phyloP scores from a whole-genome alignment of 2,329 filamentous ascomycete genomes.

The Furcasterigmium furcatum region DNA sequence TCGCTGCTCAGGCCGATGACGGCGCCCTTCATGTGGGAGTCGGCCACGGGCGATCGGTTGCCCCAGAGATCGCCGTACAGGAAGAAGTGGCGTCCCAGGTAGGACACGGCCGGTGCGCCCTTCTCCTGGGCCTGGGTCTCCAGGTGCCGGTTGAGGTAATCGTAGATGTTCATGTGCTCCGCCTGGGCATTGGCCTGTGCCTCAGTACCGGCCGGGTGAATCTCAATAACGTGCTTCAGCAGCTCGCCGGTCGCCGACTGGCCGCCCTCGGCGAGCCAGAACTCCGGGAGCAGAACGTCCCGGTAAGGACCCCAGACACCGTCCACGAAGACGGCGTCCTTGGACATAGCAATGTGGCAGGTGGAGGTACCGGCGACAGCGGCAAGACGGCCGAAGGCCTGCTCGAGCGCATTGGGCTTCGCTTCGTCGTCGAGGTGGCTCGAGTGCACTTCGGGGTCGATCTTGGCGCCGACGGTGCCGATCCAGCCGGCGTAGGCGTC shows the following conservation, averaged over 20 bases:
- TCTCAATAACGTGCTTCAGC: conserved; percentile 90
- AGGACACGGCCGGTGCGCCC: conserved; percentile 74
- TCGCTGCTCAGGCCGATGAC: conserved; percentile 85
- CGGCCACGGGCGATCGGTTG: conserved; percentile 90
- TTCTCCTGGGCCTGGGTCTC: conserved; percentile 68
- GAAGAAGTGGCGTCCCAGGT: conserved; percentile 91
- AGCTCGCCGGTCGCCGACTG: conserved; percentile 96
- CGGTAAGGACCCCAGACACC: conserved; percentile 98
- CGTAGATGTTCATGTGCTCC: conserved; percentile 86
- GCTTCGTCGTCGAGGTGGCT: conserved; percentile 65
- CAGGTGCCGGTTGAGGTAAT: conserved; percentile 88
- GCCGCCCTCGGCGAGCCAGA: conserved; percentile 96
- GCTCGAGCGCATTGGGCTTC: conserved; percentile 80
- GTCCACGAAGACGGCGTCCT: conserved; percentile 86
- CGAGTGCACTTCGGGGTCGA: conserved; percentile 58
- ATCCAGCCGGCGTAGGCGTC: conserved; percentile 99
- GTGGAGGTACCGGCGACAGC: conserved; percentile 96
- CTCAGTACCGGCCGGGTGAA: conserved; percentile 84
- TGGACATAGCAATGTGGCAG: conserved; percentile 95
- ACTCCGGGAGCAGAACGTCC: conserved; percentile 86
- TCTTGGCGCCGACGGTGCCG: conserved; percentile 95
- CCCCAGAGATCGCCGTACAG: conserved; percentile 98
- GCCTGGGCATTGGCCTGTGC: conserved; percentile 76
- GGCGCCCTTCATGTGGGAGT: conserved; percentile 87
- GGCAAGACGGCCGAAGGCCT: conserved; percentile 89